These are phyloP conservation scores for Stenocarpella maydis DNA, from an alignment of 2,329 filamentous ascomycete species.

Conservation along the genomic window DNA sequence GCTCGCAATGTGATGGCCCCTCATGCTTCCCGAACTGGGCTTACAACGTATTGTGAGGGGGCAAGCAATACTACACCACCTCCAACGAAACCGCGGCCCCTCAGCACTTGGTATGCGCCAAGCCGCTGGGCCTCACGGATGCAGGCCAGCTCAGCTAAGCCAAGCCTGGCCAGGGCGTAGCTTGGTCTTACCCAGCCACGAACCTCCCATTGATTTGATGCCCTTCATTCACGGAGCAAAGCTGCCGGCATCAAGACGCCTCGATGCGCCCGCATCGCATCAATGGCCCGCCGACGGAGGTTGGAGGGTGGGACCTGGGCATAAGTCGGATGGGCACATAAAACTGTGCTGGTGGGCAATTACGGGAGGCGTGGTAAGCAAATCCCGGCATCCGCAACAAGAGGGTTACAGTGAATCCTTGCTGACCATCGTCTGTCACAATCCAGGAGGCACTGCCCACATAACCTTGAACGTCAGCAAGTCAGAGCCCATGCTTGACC, in stretches of 20 bases:
- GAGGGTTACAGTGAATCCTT: background rate
- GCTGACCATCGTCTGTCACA: conserved; percentile 10
- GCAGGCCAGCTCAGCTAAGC: conserved; percentile 23
- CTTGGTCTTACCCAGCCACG: background rate
- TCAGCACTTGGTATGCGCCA: conserved; percentile 24
- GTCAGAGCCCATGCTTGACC: background rate
- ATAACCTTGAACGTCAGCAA: background rate
- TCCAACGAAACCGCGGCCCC: background rate
- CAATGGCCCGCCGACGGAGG: background rate
- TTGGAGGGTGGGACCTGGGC: background rate
- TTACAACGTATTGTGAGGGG: conserved; percentile 9
- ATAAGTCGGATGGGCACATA: background rate
- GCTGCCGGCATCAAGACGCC: background rate
- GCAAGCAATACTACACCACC: background rate
- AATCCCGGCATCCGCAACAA: conserved; percentile 1
- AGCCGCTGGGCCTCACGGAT: background rate
- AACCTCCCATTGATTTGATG: background rate
- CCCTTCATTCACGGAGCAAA: background rate
- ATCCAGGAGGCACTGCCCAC: conserved; percentile 1
- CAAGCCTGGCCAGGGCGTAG: background rate
- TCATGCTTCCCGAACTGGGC: background rate
- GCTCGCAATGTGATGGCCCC: conserved; percentile 29
- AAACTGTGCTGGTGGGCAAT: background rate
- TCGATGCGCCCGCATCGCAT: background rate
- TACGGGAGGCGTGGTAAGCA: background rate